Percentiles rank a stretch among this genome's conserved stretches.
These are phyloP conservation scores for Aspergillus sparsus DNA, from an alignment of 495 filamentous ascomycete genomes.

Conservation along the genomic window DNA sequence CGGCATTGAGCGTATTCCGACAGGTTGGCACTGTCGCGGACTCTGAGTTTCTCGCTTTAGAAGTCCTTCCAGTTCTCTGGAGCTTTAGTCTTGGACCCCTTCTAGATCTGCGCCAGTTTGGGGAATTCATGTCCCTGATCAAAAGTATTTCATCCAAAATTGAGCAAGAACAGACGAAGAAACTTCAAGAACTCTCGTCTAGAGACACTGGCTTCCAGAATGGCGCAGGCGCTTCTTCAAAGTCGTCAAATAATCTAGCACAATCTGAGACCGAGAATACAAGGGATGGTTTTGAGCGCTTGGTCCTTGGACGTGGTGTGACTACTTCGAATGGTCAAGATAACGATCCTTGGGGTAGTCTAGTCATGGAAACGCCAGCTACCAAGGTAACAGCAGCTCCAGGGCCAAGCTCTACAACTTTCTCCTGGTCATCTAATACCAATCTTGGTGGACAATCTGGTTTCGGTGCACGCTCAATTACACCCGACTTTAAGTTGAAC, in stretches of 20 bases:
- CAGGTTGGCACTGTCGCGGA: slow-evolving; percentile 82
- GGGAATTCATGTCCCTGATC: slow-evolving; percentile 82
- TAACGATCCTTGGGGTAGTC: slow-evolving; percentile 37
- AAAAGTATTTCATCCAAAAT: slow-evolving; percentile 76
- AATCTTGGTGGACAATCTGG: slow-evolving; percentile 28
- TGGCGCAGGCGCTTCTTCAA: slow-evolving; percentile 32
- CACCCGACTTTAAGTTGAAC: slow-evolving; percentile 53
- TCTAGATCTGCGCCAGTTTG: slow-evolving; percentile 83
- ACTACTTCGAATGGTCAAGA: slow-evolving; percentile 34
- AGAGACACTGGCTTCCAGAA: slow-evolving; percentile 44
- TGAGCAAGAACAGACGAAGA: slow-evolving; percentile 83
- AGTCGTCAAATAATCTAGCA: slow-evolving; percentile 23
- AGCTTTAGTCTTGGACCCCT: slow-evolving; percentile 87
- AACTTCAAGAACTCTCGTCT: slow-evolving; percentile 77
- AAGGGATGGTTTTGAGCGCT: slow-evolving; percentile 76
- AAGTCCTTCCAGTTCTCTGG: slow-evolving; percentile 88
- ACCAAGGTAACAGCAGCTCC: slow-evolving; percentile 28
- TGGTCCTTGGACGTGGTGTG: slow-evolving; percentile 69
- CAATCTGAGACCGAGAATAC: slow-evolving; percentile 41
- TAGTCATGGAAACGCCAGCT: slow-evolving; percentile 38
- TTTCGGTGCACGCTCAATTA: slow-evolving; percentile 48
- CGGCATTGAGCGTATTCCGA: slow-evolving; percentile 77
- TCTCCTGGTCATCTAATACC: slow-evolving; percentile 50
- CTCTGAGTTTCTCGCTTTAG: slow-evolving; percentile 89
- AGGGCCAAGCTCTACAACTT: slow-evolving; percentile 36